phyloP scores from a whole-genome alignment of 257 asterid species.

The Solanum bulbocastanum region DNA sequence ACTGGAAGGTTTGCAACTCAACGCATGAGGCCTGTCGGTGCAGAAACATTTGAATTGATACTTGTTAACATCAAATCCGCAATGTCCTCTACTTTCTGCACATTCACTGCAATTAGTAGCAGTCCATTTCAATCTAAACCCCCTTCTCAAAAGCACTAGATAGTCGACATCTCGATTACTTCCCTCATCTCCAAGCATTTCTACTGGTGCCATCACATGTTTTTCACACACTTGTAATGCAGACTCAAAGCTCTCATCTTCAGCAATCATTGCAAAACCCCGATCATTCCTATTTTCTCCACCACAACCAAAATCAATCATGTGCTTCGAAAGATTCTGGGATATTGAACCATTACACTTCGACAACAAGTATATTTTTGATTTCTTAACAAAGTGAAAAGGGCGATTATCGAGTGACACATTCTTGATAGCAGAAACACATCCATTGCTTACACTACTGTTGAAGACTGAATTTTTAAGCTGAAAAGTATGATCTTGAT shows the following conservation, averaged over 20 bases:
- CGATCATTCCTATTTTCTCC: not conserved
- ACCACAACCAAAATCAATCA: not conserved
- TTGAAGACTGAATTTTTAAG: constrained; percentile 18
- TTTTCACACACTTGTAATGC: constrained; percentile 21
- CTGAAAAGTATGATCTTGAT: constrained; percentile 8
- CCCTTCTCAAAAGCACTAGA: constrained; percentile 29
- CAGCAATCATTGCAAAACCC: constrained; percentile 21
- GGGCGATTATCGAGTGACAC: not conserved
- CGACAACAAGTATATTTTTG: constrained; percentile 28
- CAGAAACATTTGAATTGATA: constrained; percentile 39
- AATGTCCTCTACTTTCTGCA: constrained; percentile 37
- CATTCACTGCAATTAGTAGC: constrained; percentile 31
- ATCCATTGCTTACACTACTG: not conserved
- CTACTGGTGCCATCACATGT: constrained; percentile 42
- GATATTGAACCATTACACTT: constrained; percentile 11
- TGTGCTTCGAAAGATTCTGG: constrained; percentile 3
- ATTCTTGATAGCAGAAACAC: constrained; percentile 29
- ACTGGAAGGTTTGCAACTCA: constrained; percentile 32
- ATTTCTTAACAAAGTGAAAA: not conserved
- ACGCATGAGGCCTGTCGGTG: constrained; percentile 42
- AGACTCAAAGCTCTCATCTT: constrained; percentile 2
- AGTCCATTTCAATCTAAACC: constrained; percentile 42
- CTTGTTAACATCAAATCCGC: constrained; percentile 24
- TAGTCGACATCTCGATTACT: constrained; percentile 1
- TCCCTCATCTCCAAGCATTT: constrained; percentile 1